Percentiles rank a stretch among this genome's conserved stretches.
These are phyloP conservation scores for Verticillium nonalfalfae DNA, from an alignment of 2,329 filamentous ascomycete species.

Conservation along the genomic window DNA sequence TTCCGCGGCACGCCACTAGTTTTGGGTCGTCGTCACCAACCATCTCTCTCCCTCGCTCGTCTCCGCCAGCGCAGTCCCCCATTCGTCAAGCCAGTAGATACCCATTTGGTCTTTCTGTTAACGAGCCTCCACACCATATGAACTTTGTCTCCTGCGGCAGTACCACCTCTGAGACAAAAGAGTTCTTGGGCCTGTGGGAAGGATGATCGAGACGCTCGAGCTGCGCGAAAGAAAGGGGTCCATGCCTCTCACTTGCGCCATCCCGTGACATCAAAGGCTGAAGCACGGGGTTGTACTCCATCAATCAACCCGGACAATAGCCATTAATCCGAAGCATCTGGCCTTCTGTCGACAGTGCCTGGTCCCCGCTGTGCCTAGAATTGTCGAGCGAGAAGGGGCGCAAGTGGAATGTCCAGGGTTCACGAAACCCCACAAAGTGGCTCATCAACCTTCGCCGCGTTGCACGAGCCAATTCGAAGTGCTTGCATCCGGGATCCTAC, in stretches of 20 bases:
- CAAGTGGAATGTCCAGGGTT: background rate
- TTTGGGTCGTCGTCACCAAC: background rate
- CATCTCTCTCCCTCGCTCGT: background rate
- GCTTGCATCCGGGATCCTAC: background rate
- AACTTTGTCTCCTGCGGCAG: background rate
- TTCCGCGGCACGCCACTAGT: background rate
- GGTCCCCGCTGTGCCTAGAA: background rate
- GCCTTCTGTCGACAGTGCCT: background rate
- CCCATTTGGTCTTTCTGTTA: background rate
- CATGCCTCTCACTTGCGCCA: background rate
- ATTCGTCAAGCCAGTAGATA: too few species aligned
- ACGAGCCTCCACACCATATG: background rate
- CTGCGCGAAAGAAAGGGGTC: background rate
- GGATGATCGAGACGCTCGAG: too few species aligned
- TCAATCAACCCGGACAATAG: background rate
- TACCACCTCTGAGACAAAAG: background rate
- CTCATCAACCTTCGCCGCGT: background rate
- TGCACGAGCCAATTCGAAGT: background rate
- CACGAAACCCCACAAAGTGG: background rate
- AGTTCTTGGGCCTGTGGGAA: background rate
- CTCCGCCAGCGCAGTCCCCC: too few species aligned
- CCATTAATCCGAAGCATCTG: background rate
- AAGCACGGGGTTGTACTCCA: background rate
- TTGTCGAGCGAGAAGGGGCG: background rate
- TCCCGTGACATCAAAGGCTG: background rate